Conservation (phyloP, 2,329 filamentous ascomycete species). For the Conoideocrella luteorostrata region DNA sequence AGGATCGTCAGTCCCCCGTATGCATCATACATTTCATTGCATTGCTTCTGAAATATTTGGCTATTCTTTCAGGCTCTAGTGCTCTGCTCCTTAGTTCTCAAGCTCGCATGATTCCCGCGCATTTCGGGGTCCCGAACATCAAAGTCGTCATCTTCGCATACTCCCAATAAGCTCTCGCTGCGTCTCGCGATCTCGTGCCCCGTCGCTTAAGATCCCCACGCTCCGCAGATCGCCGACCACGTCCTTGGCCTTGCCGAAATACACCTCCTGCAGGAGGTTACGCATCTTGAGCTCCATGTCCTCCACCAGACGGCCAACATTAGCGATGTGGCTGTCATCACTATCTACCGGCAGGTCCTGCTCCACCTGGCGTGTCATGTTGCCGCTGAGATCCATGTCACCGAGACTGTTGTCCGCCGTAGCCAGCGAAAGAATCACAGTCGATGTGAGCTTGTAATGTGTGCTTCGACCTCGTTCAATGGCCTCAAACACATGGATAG, state of each 20-base stretch:
- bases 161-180: slow-evolving; percentile 81
- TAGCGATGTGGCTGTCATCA: slow-evolving; percentile 90
- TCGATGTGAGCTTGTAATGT: slow-evolving; percentile 97
- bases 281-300: slow-evolving; percentile 99
- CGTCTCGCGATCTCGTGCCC: slow-evolving; percentile 73
- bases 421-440: slow-evolving; percentile 85
- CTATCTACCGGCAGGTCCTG: slow-evolving; percentile 82
- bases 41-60: too few relatives aligned
- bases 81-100: too few relatives aligned
- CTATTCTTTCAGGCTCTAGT: too few relatives aligned
- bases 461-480: slow-evolving; percentile 85
- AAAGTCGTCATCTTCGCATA: slow-evolving; percentile 37
- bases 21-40: too few relatives aligned
- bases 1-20: too few relatives aligned
- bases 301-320: slow-evolving; percentile 89
- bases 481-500: slow-evolving; percentile 96
- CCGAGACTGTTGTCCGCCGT: slow-evolving; percentile 56
- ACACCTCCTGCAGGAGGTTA: slow-evolving; percentile 95
- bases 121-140: neutral
- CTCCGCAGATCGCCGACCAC: slow-evolving; percentile 93
- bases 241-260: slow-evolving; percentile 99
- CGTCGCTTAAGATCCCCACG: slow-evolving; percentile 75
- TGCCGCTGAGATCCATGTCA: slow-evolving; percentile 86
- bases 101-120: too few relatives aligned
- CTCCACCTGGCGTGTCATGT: slow-evolving; percentile 97